Evolutionary conservation across 148 eudicot genomes (phyloP), one percentile per base, ranked within the genome.

Genomic region (Chenopodium quinoa): DNA sequence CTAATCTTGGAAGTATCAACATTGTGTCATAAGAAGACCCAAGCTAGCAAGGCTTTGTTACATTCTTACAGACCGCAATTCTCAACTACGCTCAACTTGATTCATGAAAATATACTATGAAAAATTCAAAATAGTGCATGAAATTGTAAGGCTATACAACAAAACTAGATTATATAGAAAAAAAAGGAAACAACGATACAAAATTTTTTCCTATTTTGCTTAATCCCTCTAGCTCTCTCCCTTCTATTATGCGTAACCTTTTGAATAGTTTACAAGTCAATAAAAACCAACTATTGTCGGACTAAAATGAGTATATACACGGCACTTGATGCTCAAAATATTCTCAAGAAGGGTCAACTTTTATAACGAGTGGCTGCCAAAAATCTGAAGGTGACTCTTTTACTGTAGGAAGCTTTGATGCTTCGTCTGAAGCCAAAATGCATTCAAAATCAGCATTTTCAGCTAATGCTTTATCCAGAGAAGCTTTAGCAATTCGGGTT

Each of bases 401-500:
- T 3, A 68, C 86, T 46, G 83, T 71, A 1, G 94, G 92, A 79
- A 89, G 85, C 58, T 75, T 75, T 69, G 79, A 74, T 46, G 80
- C 27, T 50, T 67, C 83, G n/a, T 89, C 83, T 32, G 91, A 79
- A 56, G 66, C 82, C 31, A 85, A 75, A 82, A 71, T 82, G 27
- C 78, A 85, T 12, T 91, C 92, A 17, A 87, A 44, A 76, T 92
- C 90, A 52, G 44, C 88, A 82, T 88, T 88, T 87, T 92, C 96
- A 54, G 92, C 92, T 77, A 94, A 79, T 75, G 96, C 96, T 87
- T 90, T 92, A 62, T 92, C 98, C 78, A 94, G 84, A 68, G 98
- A 93, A 77, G 91, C 89, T 86, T 90, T 94, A 29, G 98, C 94
- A 46, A 94, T 92, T 89, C 83, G 91, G 20, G 86, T 92, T 46